Evolutionary conservation across 257 asterid species (phyloP).

Genomic region (Fraxinus americana): DNA sequence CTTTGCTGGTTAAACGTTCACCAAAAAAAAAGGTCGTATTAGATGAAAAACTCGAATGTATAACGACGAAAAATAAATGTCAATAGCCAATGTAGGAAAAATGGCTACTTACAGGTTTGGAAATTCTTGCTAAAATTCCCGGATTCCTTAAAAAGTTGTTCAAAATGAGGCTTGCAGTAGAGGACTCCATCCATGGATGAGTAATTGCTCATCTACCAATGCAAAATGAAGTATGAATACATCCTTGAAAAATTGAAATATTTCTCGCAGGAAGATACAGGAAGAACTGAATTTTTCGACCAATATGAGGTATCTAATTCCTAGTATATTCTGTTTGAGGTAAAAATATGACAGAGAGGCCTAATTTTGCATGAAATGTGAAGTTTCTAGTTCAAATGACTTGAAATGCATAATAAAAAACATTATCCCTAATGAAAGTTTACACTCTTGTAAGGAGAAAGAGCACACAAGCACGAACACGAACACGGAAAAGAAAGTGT

Average conservation of each 20-base stretch:
- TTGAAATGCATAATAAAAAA: too few relatives aligned
- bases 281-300: too few relatives aligned
- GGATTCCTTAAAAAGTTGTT: slow-evolving; percentile 76
- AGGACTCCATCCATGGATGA: slow-evolving; percentile 75
- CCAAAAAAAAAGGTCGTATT: slow-evolving; percentile 6
- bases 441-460: too few relatives aligned
- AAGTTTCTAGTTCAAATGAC: too few relatives aligned
- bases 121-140: slow-evolving; percentile 70
- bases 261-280: too few relatives aligned
- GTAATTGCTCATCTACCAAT: slow-evolving; percentile 78
- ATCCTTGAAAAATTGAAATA: too few relatives aligned
- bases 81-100: not conserved
- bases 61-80: not conserved
- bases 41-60: not conserved
- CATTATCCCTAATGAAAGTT: too few relatives aligned
- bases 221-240: not conserved
- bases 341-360: too few relatives aligned
- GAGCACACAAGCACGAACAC: too few relatives aligned
- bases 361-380: too few relatives aligned
- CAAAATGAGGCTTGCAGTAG: slow-evolving; percentile 85
- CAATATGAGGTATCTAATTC: too few relatives aligned
- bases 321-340: too few relatives aligned
- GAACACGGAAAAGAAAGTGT: not conserved
- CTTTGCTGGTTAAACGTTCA: slow-evolving; percentile 39
- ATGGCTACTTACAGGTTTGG: slow-evolving; percentile 39